Evolutionary conservation across 331 rosid genomes (phyloP), one percentile per base, ranked within the genome.

Genomic region (Phaseolus coccineus): DNA sequence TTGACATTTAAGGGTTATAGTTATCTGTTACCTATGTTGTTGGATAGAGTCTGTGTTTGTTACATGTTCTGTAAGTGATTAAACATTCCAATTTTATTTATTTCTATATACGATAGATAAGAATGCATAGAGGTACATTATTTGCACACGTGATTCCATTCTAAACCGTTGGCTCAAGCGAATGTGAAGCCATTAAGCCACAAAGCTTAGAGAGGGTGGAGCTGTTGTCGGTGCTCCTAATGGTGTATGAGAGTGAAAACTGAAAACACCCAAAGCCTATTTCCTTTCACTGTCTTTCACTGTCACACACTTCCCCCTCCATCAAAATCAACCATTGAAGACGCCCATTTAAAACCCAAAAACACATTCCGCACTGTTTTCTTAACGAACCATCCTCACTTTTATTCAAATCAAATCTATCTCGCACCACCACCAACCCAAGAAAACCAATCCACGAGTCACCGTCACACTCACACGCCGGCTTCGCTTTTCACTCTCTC

Each of bases 191-290:
- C 19, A 75, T n/a, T 25, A 62, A 35, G 87, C 74, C 13, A 6
- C 22, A 61, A 35, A 79, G 85, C 75, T 67, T 35, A 19, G 71
- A 19, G 71, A 76, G 63, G 35, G n/a, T 52, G 62, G 6, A 48
- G 70, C 30, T 37, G 16, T 71, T 90, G 97, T 92, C 97, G 97
- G 97, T 92, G 93, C 85, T 80, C 63, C 33, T 57, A 82, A 70
- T 39, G 42, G 51, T 27, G 31, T 27, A 8, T 47, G 59, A 71
- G 68, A 56, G 85, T 84, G 27, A 19, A 16, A 51, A n/a, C 57
- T 46, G 78, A 77, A 71, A 79, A 50, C 72, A 28, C 7, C 44
- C 53, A 5, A 30, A 37, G 74, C 77, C 35, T 44, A 82, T 73
- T 69, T 75, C 70, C 37, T 80, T 19, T 19, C 22, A 19, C 22